A percentile compares a stretch with the other conserved stretches of the same genome.
Conservation (phyloP, 495 filamentous ascomycete genomes). For the Podospora bellae-mahoneyi region DNA sequence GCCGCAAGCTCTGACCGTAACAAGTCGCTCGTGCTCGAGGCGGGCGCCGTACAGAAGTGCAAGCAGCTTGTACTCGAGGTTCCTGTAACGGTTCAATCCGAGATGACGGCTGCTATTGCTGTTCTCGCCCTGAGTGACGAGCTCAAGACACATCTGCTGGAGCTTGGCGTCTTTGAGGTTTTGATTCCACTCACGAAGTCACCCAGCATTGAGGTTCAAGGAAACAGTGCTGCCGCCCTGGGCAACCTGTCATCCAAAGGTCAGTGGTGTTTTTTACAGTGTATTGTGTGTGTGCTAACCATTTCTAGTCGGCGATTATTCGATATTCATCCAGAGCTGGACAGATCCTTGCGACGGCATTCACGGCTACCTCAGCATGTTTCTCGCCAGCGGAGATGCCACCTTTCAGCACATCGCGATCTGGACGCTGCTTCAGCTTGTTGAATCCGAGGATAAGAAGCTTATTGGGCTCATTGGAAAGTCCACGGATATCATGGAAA, state of each 20-base stretch:
- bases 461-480: constrained; percentile 81
- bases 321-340: constrained; percentile 93
- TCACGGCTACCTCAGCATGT: constrained; percentile 88
- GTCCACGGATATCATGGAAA: constrained; percentile 80
- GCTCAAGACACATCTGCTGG: constrained; percentile 85
- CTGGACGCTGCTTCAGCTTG: constrained; percentile 92
- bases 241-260: constrained; percentile 97
- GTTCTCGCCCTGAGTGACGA: constrained; percentile 97
- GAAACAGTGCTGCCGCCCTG: constrained; percentile 92
- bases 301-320: constrained; percentile 82
- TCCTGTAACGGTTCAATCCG: constrained; percentile 90
- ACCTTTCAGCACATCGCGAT: constrained; percentile 99
- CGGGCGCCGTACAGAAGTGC: constrained; percentile 96
- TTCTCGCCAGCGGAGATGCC: constrained; percentile 88
- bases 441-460: constrained; percentile 87
- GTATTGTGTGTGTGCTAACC: constrained; percentile 9
- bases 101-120: constrained; percentile 98
- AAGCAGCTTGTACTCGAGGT: constrained; percentile 94
- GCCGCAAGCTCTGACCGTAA: constrained; percentile 96
- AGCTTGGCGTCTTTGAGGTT: constrained; percentile 92
- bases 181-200: constrained; percentile 93
- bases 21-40: constrained; percentile 92
- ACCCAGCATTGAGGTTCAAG: constrained; percentile 95
- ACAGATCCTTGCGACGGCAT: constrained; percentile 88
- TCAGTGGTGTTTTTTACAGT: constrained; percentile 38